Evolutionary conservation across 192 early-diverging fungal genomes (phyloP), one percentile per base, ranked within the genome.

Genomic region (Rhizophlyctis rosea): DNA sequence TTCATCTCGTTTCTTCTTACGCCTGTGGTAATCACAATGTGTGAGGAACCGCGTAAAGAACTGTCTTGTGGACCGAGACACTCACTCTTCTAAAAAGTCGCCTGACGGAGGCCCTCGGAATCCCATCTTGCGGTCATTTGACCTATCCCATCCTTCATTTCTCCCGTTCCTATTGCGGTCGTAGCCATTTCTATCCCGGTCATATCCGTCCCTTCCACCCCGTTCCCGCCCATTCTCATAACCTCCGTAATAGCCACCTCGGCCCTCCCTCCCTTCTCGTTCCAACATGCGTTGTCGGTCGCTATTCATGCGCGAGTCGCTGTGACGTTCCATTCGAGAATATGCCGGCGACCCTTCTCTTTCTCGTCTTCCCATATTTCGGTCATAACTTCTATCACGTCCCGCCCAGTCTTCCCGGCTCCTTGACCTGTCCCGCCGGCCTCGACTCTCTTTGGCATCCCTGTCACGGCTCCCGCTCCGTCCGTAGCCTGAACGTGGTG

Each of bases 1-100:
- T 31, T 59, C 63, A 39, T 78, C 67, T 33, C 81, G 54, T 18
- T 58, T 35, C 31, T 65, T 51, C 30, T 57, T 67, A 24, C 81
- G 72, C 35, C 78, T 69, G 39, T 13, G 39, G 39, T 13, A 44
- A 44, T 13, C 9, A 44, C 39, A 44, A 13, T 44, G 9, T 18
- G 39, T 44, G 39, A 18, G 9, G 9, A 44, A 13, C 7, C 18
- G 39, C 7, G 9, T 13, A 44, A 13, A 44, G 7, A 44, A 7
- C 39, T 18, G 18, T 44, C 39, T n/a, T n/a, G n/a, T n/a, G n/a
- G n/a, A n/a, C n/a, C n/a, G n/a, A 44, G 7, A 7, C 7, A 44
- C 39, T 44, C 18, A 44, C 39, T 13, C 18, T 44, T 44, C 9
- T 13, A 44, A 44, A 44, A 44, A 44, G 39, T 44, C n/a, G n/a